Evolutionary conservation across 2,329 filamentous ascomycete species (phyloP).

Genomic region (Knoxdaviesia proteae): DNA sequence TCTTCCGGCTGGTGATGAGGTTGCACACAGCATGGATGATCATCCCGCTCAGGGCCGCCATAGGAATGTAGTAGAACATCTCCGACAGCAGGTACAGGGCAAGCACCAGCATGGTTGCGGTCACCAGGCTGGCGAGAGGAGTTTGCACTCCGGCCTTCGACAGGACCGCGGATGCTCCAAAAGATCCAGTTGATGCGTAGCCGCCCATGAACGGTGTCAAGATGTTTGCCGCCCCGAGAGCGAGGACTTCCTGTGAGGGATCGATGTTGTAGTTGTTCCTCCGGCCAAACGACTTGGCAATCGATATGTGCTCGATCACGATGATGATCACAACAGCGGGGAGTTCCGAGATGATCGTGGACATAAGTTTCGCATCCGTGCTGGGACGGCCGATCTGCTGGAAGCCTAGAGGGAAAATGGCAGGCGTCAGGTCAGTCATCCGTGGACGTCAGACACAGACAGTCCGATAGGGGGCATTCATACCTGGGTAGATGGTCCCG

Average conservation of each 20-base stretch:
- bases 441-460: too few species aligned
- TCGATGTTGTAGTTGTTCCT: constrained; percentile 63
- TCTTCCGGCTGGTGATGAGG: constrained; percentile 51
- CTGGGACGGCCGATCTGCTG: constrained; percentile 37
- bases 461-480: background rate
- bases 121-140: constrained; percentile 59
- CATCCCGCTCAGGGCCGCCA: constrained; percentile 46
- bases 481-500: constrained; percentile 42
- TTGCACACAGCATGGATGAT: constrained; percentile 74
- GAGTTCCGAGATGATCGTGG: constrained; percentile 36
- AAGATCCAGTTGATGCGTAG: constrained; percentile 24
- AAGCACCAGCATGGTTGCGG: constrained; percentile 52
- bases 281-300: constrained; percentile 63
- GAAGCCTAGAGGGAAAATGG: constrained; percentile 27
- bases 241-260: constrained; percentile 61
- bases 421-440: background rate
- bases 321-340: constrained; percentile 58
- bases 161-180: constrained; percentile 57
- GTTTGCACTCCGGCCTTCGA: constrained; percentile 68
- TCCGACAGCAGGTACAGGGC: constrained; percentile 59
- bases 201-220: constrained; percentile 53
- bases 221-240: constrained; percentile 56
- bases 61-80: constrained; percentile 67
- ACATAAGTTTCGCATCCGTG: constrained; percentile 33
- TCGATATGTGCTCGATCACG: constrained; percentile 66